Evolutionary conservation across 2,329 filamentous ascomycete species (phyloP), one percentile per base, ranked within the genome.

Genomic region (Colletotrichum lini): DNA sequence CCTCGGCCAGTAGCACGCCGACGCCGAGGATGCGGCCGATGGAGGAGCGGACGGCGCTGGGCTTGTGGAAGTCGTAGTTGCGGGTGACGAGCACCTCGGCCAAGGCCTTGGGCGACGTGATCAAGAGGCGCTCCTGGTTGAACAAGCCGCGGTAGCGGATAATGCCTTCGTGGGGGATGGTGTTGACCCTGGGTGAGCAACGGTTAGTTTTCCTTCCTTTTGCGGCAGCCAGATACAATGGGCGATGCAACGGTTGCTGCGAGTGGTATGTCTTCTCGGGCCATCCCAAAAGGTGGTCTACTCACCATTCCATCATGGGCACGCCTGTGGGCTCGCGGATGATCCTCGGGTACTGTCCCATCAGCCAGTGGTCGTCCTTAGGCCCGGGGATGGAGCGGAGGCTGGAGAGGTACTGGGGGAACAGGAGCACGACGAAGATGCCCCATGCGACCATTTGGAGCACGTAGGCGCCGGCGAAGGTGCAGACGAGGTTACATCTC

Each of bases 1-100:
- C 95, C 81, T 98, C 95, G 2, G 94, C 93, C 13, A 98, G 84
- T 47, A 98, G 82, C 16, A 96, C 83, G 12, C 93, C 93, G 15
- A 91, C 82, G 12, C 94, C 92, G 15, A 96, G 84, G 35, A 95
- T 84, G 26, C 89, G 86, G 2, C 87, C 88, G 4, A 96, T 82
- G 1, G 86, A 85, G 53, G 81, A 81, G 44, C 88, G 83, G 40
- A 93, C 75, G 30, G 85, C 77, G 1, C 75, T 63, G 0, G 92
- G 92, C 78, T 94, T 94, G 54, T 85, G 77, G 74, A 93, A 95
- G 50, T 92, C 89, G 78, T 95, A 94, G 74, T 86, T 90, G 72
- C 90, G 91, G 21, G 88, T 89, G 35, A 90, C 89, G 4, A 95
- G 84, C 10, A 94, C 87, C 79, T 95, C 93, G 5, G 88, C 86